Percentiles rank a stretch among this genome's conserved stretches.
Conservation (phyloP, 2,329 filamentous ascomycete species). For the Paramyrothecium roridum region DNA sequence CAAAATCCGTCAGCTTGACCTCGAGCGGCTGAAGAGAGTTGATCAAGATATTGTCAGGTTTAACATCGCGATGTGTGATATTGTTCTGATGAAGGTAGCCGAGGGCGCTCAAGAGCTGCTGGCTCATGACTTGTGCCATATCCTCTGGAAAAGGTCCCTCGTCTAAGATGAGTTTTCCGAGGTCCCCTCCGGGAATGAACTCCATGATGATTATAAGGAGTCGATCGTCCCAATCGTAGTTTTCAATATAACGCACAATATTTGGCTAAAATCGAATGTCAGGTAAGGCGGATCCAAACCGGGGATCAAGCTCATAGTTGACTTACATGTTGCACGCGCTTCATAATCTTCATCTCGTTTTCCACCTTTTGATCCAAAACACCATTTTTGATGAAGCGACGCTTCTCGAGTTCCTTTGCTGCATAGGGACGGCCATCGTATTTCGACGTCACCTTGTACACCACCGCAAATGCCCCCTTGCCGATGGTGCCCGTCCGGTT, state of each 20-base stretch:
- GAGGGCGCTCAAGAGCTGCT: constrained; percentile 76
- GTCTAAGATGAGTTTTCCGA: constrained; percentile 68
- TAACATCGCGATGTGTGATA: constrained; percentile 98
- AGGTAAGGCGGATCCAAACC: constrained; percentile 1
- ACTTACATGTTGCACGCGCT: constrained; percentile 74
- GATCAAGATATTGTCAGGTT: constrained; percentile 95
- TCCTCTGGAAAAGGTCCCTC: constrained; percentile 63
- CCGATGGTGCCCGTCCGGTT: constrained; percentile 80
- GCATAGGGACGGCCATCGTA: constrained; percentile 81
- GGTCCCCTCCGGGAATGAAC: constrained; percentile 76
- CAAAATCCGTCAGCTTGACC: constrained; percentile 95
- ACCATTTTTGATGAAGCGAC: constrained; percentile 89
- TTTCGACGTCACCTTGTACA: constrained; percentile 86
- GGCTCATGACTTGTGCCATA: constrained; percentile 67
- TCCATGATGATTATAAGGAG: constrained; percentile 99
- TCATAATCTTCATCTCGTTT: constrained; percentile 97
- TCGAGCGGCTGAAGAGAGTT: constrained; percentile 67
- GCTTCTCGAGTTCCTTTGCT: constrained; percentile 93
- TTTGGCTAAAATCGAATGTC: constrained; percentile 56
- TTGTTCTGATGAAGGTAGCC: constrained; percentile 82
- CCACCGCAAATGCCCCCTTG: constrained; percentile 91
- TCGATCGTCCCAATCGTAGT: constrained; percentile 75
- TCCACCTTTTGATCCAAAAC: constrained; percentile 87
- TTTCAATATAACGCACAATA: constrained; percentile 88
- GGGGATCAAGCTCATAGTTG: not conserved